These are phyloP conservation scores for Fusarium staphyleae DNA, from an alignment of 2,329 filamentous ascomycete species.

Conservation along the genomic window DNA sequence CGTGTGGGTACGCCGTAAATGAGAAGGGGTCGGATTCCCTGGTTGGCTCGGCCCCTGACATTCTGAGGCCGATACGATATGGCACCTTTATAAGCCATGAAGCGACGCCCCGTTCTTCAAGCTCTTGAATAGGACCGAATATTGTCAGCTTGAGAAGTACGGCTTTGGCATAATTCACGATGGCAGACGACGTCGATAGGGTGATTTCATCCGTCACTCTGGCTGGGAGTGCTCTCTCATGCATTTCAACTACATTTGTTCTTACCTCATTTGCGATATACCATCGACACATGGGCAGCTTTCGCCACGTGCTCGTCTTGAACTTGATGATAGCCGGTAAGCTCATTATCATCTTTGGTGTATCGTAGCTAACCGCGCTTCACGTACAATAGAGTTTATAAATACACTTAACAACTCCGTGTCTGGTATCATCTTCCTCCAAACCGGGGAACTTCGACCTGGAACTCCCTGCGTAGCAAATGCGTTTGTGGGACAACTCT, in stretches of 20 bases:
- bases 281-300: conserved; percentile 31
- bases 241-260: conserved; percentile 31
- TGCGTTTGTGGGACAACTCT: conserved; percentile 34
- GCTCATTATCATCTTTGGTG: background rate
- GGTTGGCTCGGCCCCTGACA: no score
- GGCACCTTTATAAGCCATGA: no score
- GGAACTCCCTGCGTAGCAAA: conserved; percentile 29
- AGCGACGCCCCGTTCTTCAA: no score
- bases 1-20: no score
- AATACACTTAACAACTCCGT: conserved; percentile 38
- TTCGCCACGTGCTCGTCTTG: conserved; percentile 36
- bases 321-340: conserved; percentile 37
- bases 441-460: conserved; percentile 9
- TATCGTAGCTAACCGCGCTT: background rate
- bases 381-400: conserved; percentile 27
- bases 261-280: conserved; percentile 35
- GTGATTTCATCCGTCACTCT: conserved; percentile 34
- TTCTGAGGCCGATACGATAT: no score
- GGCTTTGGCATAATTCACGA: no score
- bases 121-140: no score
- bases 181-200: conserved; percentile 26
- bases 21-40: no score
- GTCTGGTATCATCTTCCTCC: conserved; percentile 32
- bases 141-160: no score
- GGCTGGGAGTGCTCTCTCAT: conserved; percentile 34